A percentile compares a stretch with the other conserved stretches of the same genome.
Conservation (phyloP, 108 stramenopile species). For the Fistulifera solaris region DNA sequence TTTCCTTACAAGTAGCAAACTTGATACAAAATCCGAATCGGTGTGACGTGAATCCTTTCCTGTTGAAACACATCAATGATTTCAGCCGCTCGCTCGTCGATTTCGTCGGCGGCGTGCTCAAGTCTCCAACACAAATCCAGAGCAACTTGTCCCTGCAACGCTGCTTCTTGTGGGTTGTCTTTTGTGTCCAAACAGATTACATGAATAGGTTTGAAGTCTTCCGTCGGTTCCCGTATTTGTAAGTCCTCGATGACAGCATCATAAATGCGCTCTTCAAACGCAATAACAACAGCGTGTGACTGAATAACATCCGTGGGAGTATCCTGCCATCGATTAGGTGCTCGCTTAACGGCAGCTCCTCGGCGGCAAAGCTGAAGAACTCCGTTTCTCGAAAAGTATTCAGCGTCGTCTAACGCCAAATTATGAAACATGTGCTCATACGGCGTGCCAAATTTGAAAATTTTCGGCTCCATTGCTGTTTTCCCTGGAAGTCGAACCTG, state of each 20-base stretch:
- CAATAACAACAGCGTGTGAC: slow-evolving; percentile 80
- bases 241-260: slow-evolving; percentile 90
- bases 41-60: slow-evolving; percentile 52
- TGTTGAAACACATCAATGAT: slow-evolving; percentile 77
- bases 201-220: slow-evolving; percentile 82
- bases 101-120: slow-evolving; percentile 53
- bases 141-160: slow-evolving; percentile 66
- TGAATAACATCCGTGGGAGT: slow-evolving; percentile 39
- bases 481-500: slow-evolving; percentile 58
- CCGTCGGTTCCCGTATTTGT: slow-evolving; percentile 81
- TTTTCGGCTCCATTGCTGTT: slow-evolving; percentile 70
- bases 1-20: slow-evolving; percentile 66
- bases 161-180: slow-evolving; percentile 89
- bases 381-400: slow-evolving; percentile 73
- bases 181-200: slow-evolving; percentile 89
- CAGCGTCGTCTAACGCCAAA: slow-evolving; percentile 70
- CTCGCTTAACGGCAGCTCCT: slow-evolving; percentile 78
- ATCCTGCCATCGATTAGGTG: slow-evolving; percentile 89
- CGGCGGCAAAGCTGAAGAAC: slow-evolving; percentile 80
- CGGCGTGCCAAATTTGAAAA: slow-evolving; percentile 86
- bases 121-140: slow-evolving; percentile 79
- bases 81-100: slow-evolving; percentile 63
- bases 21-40: slow-evolving; percentile 82
- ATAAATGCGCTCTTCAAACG: slow-evolving; percentile 88
- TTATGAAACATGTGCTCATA: slow-evolving; percentile 83